Evolutionary conservation across 225 moss, liverwort and hornwort genomes (phyloP).

Genomic region (Bryum argenteum): DNA sequence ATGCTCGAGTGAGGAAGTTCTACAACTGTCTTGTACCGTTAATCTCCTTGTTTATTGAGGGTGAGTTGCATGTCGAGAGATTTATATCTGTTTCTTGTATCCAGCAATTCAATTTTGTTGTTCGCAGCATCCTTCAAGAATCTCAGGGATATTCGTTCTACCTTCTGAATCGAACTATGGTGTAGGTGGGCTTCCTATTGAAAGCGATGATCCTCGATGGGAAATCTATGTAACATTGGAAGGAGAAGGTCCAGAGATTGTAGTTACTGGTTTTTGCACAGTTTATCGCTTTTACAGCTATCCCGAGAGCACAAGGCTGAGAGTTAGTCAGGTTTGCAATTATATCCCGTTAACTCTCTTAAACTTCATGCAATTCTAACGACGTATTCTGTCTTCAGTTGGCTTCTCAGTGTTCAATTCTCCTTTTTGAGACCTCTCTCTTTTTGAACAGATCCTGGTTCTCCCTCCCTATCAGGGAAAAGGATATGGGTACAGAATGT

Average conservation of each 20-base stretch:
- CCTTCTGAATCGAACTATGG: constrained; percentile 1
- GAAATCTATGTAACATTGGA: constrained; percentile 83
- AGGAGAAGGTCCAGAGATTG: constrained; percentile 58
- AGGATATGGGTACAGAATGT: constrained; percentile 74
- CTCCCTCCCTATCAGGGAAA: constrained; percentile 86
- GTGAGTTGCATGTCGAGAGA: constrained; percentile 43
- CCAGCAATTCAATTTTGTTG: neutral
- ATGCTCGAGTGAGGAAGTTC: constrained; percentile 73
- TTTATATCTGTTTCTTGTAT: neutral
- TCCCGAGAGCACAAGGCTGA: constrained; percentile 87
- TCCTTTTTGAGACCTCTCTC: neutral
- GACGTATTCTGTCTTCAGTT: neutral
- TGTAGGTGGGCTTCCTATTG: constrained; percentile 63
- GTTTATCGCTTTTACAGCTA: constrained; percentile 93
- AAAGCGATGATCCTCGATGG: constrained; percentile 82
- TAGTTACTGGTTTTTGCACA: constrained; percentile 77
- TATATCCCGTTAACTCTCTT: neutral
- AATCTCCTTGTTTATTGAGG: constrained; percentile 80
- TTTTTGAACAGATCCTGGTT: constrained; percentile 73
- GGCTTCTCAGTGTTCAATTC: too few species aligned
- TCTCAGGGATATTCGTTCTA: constrained; percentile 5
- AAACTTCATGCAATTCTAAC: neutral
- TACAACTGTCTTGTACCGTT: constrained; percentile 74
- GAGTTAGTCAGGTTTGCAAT: constrained; percentile 81
- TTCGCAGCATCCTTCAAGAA: neutral